Percentiles rank a stretch among this genome's conserved stretches.
Conservation (phyloP, 257 asterid genomes). For the Ligustrum vulgare region DNA sequence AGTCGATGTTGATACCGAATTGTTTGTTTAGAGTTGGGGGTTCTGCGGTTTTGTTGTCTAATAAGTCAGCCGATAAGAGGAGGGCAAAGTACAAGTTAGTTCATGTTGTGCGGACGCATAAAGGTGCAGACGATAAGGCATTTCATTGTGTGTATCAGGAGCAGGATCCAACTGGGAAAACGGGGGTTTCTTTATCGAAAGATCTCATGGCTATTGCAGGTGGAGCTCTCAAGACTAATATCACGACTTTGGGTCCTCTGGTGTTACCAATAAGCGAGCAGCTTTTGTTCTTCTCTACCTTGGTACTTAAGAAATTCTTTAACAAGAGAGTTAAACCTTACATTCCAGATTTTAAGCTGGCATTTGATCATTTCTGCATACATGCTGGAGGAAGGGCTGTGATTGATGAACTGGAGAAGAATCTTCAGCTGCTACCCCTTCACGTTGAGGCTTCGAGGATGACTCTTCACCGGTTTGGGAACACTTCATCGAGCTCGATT, state of each 20-base stretch:
- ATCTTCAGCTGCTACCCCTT: not conserved
- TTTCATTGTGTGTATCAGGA: not conserved
- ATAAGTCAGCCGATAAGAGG: not conserved
- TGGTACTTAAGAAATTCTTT: not conserved
- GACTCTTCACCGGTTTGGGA: not conserved
- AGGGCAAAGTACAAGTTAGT: not conserved
- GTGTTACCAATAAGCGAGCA: not conserved
- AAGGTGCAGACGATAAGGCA: constrained; percentile 2
- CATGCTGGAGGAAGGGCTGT: not conserved
- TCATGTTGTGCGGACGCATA: not conserved
- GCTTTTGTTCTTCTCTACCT: not conserved
- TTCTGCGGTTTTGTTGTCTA: not conserved
- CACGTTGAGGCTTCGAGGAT: not conserved
- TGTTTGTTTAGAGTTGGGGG: not conserved
- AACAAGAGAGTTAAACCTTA: not conserved
- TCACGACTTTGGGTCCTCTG: not conserved
- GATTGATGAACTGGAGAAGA: not conserved
- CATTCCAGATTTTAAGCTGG: not conserved
- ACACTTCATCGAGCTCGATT: not conserved
- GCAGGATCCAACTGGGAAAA: not conserved
- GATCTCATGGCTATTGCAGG: not conserved
- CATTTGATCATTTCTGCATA: not conserved
- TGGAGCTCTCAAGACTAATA: not conserved
- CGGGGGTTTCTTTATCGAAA: not conserved
- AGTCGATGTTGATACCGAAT: not conserved